Conservation (phyloP, 352 stramenopile species). For the Plasmopara halstedii region DNA sequence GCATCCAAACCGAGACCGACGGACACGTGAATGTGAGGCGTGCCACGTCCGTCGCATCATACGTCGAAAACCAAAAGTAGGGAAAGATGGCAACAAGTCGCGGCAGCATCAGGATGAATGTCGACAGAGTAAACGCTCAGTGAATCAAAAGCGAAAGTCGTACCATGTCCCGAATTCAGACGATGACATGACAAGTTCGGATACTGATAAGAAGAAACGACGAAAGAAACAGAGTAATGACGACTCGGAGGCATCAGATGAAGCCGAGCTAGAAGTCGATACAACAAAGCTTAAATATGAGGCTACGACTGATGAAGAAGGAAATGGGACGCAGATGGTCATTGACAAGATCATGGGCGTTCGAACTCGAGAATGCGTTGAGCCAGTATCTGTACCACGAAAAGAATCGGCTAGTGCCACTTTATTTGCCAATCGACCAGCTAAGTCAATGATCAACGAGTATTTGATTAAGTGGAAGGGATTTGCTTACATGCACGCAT, state of each 20-base stretch:
- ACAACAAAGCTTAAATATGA: constrained; percentile 29
- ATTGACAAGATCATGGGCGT: constrained; percentile 88
- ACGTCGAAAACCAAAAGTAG: constrained; percentile 18
- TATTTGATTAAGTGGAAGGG: constrained; percentile 90
- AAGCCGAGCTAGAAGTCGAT: constrained; percentile 31
- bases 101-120: constrained; percentile 24
- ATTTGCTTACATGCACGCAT: constrained; percentile 84
- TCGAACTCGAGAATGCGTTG: constrained; percentile 36
- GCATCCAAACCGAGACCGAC: constrained; percentile 33
- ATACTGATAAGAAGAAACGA: constrained; percentile 27
- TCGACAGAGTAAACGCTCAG: constrained; percentile 50
- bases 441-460: constrained; percentile 42
- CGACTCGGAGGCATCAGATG: constrained; percentile 41
- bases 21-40: constrained; percentile 30
- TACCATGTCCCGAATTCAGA: constrained; percentile 80
- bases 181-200: constrained; percentile 49
- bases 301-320: constrained; percentile 4
- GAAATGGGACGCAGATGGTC: constrained; percentile 40
- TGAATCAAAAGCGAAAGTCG: constrained; percentile 64
- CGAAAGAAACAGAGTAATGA: constrained; percentile 23
- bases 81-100: constrained; percentile 22
- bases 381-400: constrained; percentile 10
- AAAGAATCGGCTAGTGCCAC: constrained; percentile 27
- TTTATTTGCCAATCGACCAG: constrained; percentile 32
- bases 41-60: constrained; percentile 30